Conservation (phyloP, 306 rosid species). For the Phaseolus lunatus region DNA sequence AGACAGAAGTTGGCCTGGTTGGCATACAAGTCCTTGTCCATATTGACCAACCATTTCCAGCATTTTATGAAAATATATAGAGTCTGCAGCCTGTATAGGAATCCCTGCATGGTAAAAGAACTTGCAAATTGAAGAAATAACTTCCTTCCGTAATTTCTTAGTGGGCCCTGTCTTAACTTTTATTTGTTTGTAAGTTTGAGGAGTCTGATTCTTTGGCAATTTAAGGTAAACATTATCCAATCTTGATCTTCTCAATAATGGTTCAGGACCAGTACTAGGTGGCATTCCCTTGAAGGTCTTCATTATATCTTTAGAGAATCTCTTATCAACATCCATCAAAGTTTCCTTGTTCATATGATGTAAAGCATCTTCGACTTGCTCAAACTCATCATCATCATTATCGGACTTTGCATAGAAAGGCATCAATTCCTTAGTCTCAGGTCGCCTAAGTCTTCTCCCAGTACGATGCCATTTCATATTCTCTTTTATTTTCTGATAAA, state of each 20-base stretch:
- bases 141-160: conserved; percentile 75
- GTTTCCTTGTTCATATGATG: conserved; percentile 71
- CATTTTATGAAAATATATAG: conserved; percentile 88
- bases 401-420: conserved; percentile 72
- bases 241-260: conserved; percentile 79
- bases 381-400: conserved; percentile 77
- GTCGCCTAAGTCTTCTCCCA: conserved; percentile 81
- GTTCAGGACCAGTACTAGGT: conserved; percentile 69
- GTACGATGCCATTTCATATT: conserved; percentile 99
- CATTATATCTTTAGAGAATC: conserved; percentile 66
- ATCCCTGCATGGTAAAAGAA: conserved; percentile 93
- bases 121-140: conserved; percentile 87
- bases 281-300: conserved; percentile 67
- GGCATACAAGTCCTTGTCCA: conserved; percentile 80
- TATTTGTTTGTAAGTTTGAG: conserved; percentile 68
- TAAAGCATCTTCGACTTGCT: conserved; percentile 64
- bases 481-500: conserved; percentile 83
- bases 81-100: conserved; percentile 86
- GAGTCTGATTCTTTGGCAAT: conserved; percentile 64
- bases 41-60: conserved; percentile 82
- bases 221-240: conserved; percentile 86
- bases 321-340: conserved; percentile 64
- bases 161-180: conserved; percentile 64
- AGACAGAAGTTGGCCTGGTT: conserved; percentile 73
- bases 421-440: conserved; percentile 68